Evolutionary conservation across 768 basidiomycete species (phyloP).

Genomic region (Chalciporus piperatus): DNA sequence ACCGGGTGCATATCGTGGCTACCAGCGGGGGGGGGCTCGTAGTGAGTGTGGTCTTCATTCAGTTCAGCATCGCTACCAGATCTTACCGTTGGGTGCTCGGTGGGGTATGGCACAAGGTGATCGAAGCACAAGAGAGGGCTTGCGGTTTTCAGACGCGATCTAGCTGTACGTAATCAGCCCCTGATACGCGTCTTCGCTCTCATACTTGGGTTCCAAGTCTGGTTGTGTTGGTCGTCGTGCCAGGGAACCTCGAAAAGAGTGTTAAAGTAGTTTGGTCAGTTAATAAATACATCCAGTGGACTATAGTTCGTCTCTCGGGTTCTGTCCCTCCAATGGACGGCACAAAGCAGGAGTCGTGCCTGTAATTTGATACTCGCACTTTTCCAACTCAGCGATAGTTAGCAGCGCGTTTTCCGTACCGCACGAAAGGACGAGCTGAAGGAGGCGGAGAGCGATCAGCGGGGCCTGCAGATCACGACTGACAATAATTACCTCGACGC

Average conservation of each 20-base stretch:
- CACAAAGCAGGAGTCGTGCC: constrained; percentile 87
- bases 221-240: background rate
- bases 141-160: background rate
- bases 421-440: constrained; percentile 76
- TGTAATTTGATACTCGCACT: constrained; percentile 91
- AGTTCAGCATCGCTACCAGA: background rate
- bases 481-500: constrained; percentile 57
- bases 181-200: too few relatives aligned
- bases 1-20: constrained; percentile 14
- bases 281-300: constrained; percentile 1
- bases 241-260: background rate
- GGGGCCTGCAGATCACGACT: background rate
- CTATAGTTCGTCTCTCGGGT: constrained; percentile 31
- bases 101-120: background rate
- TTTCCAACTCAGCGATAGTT: constrained; percentile 85
- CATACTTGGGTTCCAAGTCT: background rate
- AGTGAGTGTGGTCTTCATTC: constrained; percentile 5
- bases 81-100: background rate
- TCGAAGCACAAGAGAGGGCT: background rate
- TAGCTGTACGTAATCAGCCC: background rate
- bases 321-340: constrained; percentile 37
- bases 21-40: background rate
- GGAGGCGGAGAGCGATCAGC: constrained; percentile 3
- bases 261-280: background rate
- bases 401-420: constrained; percentile 81